Percentiles rank a stretch among this genome's conserved stretches.
Evolutionary conservation across 495 filamentous ascomycete genomes (phyloP).

Genomic region (Neurospora sp.): DNA sequence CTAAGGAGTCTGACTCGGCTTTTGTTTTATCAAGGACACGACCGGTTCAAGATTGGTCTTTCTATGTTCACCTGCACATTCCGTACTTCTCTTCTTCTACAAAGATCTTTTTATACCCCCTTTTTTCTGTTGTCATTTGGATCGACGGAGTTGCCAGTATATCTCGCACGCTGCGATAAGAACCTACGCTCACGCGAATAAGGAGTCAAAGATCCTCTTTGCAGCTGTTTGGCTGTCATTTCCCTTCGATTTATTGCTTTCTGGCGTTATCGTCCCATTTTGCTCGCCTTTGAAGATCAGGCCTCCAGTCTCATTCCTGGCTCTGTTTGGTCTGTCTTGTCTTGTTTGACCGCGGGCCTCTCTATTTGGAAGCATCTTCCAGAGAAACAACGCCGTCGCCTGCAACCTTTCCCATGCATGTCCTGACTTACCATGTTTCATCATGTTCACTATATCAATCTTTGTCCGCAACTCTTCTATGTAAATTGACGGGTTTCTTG

Average conservation of each 20-base stretch:
- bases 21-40: neutral
- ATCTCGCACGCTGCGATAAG: slow-evolving; percentile 19
- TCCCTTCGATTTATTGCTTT: slow-evolving; percentile 6
- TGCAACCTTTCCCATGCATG: slow-evolving; percentile 1
- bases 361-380: slow-evolving; percentile 3
- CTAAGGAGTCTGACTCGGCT: neutral
- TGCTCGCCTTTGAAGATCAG: neutral
- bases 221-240: neutral
- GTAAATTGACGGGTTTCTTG: neutral
- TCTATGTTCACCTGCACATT: slow-evolving; percentile 6
- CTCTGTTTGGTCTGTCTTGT: slow-evolving; percentile 8
- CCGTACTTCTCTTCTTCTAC: slow-evolving; percentile 4
- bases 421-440: neutral
- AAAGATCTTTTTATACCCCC: slow-evolving; percentile 16
- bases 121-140: slow-evolving; percentile 7
- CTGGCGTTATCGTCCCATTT: slow-evolving; percentile 10
- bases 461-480: neutral
- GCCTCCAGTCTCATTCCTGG: neutral
- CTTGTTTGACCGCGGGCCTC: slow-evolving; percentile 3
- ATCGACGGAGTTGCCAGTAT: slow-evolving; percentile 6
- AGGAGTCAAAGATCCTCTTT: neutral
- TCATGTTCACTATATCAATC: neutral
- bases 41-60: neutral
- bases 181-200: slow-evolving; percentile 34
- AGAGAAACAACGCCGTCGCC: slow-evolving; percentile 2